Evolutionary conservation across 768 basidiomycete genomes (phyloP).

Genomic region (Suillus brevipes): DNA sequence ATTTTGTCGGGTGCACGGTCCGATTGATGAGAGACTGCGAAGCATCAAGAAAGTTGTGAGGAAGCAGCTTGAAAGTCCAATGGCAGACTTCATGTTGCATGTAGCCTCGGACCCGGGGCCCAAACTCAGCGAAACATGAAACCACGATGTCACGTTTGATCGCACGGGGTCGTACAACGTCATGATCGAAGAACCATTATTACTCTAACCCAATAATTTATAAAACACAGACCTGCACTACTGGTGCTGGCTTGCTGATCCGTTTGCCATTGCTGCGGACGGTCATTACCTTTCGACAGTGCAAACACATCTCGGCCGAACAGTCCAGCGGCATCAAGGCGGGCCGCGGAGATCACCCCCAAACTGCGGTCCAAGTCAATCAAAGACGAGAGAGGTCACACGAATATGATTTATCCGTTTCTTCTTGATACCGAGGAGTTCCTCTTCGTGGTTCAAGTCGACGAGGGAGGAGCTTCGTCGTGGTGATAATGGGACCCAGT

Average conservation of each 20-base stretch:
- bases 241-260: background rate
- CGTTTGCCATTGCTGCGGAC: background rate
- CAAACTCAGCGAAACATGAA: background rate
- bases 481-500: background rate
- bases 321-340: background rate
- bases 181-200: background rate
- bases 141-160: background rate
- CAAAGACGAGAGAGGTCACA: background rate
- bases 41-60: background rate
- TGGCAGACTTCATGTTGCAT: constrained; percentile 1
- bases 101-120: constrained; percentile 5
- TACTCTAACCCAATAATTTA: too few relatives aligned
- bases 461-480: background rate
- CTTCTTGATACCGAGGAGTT: background rate
- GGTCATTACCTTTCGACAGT: background rate
- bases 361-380: background rate
- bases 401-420: background rate
- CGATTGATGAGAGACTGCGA: background rate
- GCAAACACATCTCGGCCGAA: background rate
- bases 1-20: background rate
- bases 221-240: background rate
- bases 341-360: background rate
- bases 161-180: background rate
- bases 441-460: background rate
- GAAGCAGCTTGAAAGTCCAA: constrained; percentile 2